A percentile compares a stretch with the other conserved stretches of the same genome.
Conservation (phyloP, 805 yeast genomes). For the Saturnispora galanensis region DNA sequence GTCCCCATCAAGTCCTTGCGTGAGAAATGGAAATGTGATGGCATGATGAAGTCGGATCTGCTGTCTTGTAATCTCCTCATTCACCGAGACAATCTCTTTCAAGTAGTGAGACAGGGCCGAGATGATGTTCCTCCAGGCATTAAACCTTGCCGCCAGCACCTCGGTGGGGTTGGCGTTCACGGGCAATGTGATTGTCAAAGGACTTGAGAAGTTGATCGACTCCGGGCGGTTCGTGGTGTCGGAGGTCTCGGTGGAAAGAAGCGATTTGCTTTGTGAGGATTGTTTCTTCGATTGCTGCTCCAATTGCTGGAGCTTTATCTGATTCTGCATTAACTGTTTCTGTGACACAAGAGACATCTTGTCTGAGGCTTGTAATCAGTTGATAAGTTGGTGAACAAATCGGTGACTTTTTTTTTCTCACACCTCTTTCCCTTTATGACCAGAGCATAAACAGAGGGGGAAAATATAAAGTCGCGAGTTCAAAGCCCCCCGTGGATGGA, state of each 20-base stretch:
- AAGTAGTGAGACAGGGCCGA: slow-evolving; percentile 67
- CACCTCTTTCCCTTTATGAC: too few species aligned
- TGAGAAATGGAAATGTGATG: slow-evolving; percentile 43
- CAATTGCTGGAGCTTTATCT: slow-evolving; percentile 36
- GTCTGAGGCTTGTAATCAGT: background rate
- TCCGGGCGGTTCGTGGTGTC: slow-evolving; percentile 29
- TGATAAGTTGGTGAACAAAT: background rate
- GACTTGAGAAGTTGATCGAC: slow-evolving; percentile 36
- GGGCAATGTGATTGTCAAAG: slow-evolving; percentile 42
- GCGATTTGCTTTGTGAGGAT: slow-evolving; percentile 35
- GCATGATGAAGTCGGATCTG: slow-evolving; percentile 76
- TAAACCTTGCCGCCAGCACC: slow-evolving; percentile 69
- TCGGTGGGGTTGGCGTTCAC: slow-evolving; percentile 74
- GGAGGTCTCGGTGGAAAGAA: slow-evolving; percentile 18
- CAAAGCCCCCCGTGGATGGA: too few species aligned
- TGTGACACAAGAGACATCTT: slow-evolving; percentile 26
- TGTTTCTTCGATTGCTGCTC: slow-evolving; percentile 35
- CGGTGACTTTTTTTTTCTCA: background rate
- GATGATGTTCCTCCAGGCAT: slow-evolving; percentile 77
- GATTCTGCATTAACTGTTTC: slow-evolving; percentile 37
- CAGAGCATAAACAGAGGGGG: background rate
- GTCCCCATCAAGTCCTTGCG: slow-evolving; percentile 33
- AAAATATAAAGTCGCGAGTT: too few species aligned
- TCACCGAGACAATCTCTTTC: slow-evolving; percentile 71
- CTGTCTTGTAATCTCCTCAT: slow-evolving; percentile 81